Percentiles rank a stretch among this genome's conserved stretches.
These are phyloP conservation scores for Phanerochaete carnosa DNA, from an alignment of 768 basidiomycete species.

Conservation along the genomic window DNA sequence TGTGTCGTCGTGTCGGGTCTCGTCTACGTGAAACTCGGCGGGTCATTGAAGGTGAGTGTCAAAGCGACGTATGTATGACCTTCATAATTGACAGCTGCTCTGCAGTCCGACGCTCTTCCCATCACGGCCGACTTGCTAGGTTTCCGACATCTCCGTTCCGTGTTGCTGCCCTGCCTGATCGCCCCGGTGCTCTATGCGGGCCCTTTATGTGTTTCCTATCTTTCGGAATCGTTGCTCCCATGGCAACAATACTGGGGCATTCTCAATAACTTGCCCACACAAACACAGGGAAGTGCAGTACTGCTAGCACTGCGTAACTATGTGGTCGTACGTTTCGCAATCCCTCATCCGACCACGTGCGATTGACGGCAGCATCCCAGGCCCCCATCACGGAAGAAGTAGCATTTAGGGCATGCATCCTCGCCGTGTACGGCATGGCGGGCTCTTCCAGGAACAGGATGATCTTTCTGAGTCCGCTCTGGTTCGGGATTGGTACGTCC, in stretches of 20 bases:
- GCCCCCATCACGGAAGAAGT: conserved; percentile 92
- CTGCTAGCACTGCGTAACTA: conserved; percentile 56
- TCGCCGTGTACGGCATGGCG: conserved; percentile 69
- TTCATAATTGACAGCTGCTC: neutral
- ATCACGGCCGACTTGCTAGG: neutral
- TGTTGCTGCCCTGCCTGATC: conserved; percentile 52
- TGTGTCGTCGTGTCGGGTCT: conserved; percentile 48
- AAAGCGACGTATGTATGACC: too few species aligned
- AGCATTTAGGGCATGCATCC: conserved; percentile 83
- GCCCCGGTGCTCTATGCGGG: conserved; percentile 76
- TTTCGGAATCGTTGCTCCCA: conserved; percentile 44
- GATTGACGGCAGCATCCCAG: conserved; percentile 34
- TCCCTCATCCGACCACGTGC: too few species aligned
- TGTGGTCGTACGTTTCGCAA: conserved; percentile 37
- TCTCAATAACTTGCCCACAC: neutral
- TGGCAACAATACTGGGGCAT: conserved; percentile 51
- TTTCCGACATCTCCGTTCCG: neutral
- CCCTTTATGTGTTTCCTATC: conserved; percentile 59
- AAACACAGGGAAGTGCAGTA: neutral
- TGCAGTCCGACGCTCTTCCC: neutral
- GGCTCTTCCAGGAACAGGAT: conserved; percentile 52
- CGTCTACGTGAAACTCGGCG: conserved; percentile 17
- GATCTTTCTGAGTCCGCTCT: conserved; percentile 78
- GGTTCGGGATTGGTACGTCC: conserved; percentile 80
- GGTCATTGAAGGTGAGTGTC: conserved; percentile 22